Conservation (phyloP, 2,329 filamentous ascomycete genomes). For the Stylonectria norvegica region DNA sequence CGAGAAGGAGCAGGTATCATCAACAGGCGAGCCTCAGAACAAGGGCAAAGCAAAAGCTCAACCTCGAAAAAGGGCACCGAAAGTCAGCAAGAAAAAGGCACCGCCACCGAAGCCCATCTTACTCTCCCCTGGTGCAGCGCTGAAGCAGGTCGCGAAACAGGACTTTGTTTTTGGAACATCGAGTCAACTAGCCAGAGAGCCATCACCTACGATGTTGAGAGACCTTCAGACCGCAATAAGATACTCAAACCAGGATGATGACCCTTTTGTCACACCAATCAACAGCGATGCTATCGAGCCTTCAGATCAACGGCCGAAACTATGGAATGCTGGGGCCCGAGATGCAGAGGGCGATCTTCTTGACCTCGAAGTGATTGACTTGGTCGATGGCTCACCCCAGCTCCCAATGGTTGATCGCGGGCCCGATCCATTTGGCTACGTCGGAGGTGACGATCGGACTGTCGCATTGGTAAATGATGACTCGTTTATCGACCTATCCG, state of each 20-base stretch:
- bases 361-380: slow-evolving; percentile 59
- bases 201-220: slow-evolving; percentile 63
- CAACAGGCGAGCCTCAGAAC: slow-evolving; percentile 5
- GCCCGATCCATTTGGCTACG: slow-evolving; percentile 41
- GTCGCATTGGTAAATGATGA: slow-evolving; percentile 9
- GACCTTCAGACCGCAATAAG: slow-evolving; percentile 61
- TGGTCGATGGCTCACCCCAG: slow-evolving; percentile 43
- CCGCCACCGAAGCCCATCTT: slow-evolving; percentile 48
- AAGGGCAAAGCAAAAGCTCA: slow-evolving; percentile 33
- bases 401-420: slow-evolving; percentile 21
- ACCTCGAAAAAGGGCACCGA: slow-evolving; percentile 31
- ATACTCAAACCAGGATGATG: slow-evolving; percentile 49
- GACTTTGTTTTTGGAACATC: slow-evolving; percentile 83
- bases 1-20: slow-evolving; percentile 1
- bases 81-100: slow-evolving; percentile 39
- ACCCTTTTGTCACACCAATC: slow-evolving; percentile 39
- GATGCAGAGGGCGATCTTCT: slow-evolving; percentile 63
- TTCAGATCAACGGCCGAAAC: slow-evolving; percentile 34
- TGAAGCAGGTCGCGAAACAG: slow-evolving; percentile 63
- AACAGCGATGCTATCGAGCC: slow-evolving; percentile 38
- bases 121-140: slow-evolving; percentile 65
- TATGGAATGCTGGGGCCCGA: slow-evolving; percentile 71
- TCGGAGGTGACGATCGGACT: slow-evolving; percentile 3
- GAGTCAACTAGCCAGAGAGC: slow-evolving; percentile 72
- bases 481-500: slow-evolving; percentile 23